A percentile compares a stretch with the other conserved stretches of the same genome.
These are phyloP conservation scores for Pseudogymnoascus verrucosus DNA, from an alignment of 2,329 filamentous ascomycete genomes.

Conservation along the genomic window DNA sequence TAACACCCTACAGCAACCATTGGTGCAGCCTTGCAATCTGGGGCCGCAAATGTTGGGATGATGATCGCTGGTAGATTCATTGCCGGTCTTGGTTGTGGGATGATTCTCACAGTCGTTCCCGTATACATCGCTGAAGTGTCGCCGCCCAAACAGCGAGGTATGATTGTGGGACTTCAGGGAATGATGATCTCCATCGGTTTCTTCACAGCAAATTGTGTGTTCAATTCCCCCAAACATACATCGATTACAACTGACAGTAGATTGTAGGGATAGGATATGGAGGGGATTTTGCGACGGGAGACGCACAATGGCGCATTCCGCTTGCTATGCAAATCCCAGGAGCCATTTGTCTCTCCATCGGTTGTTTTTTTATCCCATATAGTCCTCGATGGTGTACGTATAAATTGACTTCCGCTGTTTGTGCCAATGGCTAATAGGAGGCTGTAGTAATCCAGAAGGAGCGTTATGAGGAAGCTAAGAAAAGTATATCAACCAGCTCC, in stretches of 20 bases:
- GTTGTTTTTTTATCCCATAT: constrained; percentile 16
- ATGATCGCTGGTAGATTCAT: neutral
- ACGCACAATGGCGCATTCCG: constrained; percentile 29
- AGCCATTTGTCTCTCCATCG: constrained; percentile 13
- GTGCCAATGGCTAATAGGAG: neutral
- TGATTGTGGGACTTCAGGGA: constrained; percentile 28
- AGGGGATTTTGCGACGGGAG: constrained; percentile 25
- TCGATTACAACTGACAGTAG: neutral
- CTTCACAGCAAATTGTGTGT: constrained; percentile 29
- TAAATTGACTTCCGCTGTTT: neutral
- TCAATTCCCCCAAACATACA: neutral
- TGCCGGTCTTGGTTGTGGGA: neutral
- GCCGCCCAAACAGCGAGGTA: constrained; percentile 21
- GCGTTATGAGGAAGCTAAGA: constrained; percentile 10
- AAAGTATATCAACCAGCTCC: neutral
- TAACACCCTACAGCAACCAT: neutral
- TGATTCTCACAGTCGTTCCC: constrained; percentile 11
- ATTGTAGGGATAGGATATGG: constrained; percentile 30
- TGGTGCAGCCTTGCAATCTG: constrained; percentile 7
- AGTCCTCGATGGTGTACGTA: constrained; percentile 18
- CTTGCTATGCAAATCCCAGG: constrained; percentile 28
- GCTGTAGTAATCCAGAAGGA: constrained; percentile 11
- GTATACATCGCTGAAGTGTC: constrained; percentile 24
- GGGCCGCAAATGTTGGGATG: constrained; percentile 6
- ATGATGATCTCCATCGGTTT: constrained; percentile 32